These are phyloP conservation scores for Exophiala phaeomuriformis DNA, from an alignment of 2,329 filamentous ascomycete genomes.

Conservation along the genomic window DNA sequence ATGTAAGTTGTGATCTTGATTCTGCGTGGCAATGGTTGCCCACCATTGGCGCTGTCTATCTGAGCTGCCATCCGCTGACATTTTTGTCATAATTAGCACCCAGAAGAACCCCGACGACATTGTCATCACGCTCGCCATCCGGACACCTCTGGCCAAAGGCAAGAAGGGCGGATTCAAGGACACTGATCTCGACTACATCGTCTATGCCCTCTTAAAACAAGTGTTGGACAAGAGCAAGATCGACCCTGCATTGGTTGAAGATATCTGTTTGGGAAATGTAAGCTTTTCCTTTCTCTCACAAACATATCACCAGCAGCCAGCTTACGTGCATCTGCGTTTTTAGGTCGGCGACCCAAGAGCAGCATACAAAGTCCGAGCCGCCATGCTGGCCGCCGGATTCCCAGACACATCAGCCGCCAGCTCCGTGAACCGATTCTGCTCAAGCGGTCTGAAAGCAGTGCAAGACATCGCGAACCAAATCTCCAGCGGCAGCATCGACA, in stretches of 20 bases:
- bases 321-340: neutral
- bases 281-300: conserved; percentile 24
- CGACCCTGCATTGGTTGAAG: conserved; percentile 74
- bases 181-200: conserved; percentile 75
- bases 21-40: neutral
- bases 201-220: conserved; percentile 76
- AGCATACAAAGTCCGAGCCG: conserved; percentile 83
- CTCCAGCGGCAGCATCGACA: conserved; percentile 66
- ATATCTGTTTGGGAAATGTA: conserved; percentile 90
- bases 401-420: conserved; percentile 79
- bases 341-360: conserved; percentile 75
- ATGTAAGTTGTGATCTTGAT: conserved; percentile 55
- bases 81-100: conserved; percentile 49
- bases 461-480: conserved; percentile 94
- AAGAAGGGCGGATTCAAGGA: conserved; percentile 94
- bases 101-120: conserved; percentile 93
- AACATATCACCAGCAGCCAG: too few species aligned
- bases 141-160: conserved; percentile 82
- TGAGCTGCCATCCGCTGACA: neutral
- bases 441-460: conserved; percentile 87
- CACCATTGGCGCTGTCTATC: neutral
- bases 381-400: conserved; percentile 83
- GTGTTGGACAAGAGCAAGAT: conserved; percentile 64
- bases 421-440: conserved; percentile 92
- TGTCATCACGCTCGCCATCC: conserved; percentile 86